Evolutionary conservation across 495 filamentous ascomycete genomes (phyloP), one percentile per base, ranked within the genome.

Genomic region (Talaromyces proteolyticus): DNA sequence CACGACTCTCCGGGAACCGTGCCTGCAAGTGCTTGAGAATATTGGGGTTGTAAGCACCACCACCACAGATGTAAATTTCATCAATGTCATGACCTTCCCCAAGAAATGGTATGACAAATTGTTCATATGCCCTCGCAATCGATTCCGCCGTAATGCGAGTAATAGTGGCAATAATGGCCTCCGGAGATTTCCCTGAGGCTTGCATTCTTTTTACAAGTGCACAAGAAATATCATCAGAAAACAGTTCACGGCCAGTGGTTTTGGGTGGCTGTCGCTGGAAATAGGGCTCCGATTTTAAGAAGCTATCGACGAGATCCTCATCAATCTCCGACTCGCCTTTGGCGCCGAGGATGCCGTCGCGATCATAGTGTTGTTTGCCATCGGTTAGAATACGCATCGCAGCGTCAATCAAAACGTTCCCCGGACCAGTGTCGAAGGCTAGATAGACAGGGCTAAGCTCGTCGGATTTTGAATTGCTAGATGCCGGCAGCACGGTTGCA

Each of bases 41-140:
- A 47, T 79, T 81, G 2, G 76, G 78, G 57, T 81, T 80, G 42
- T 70, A 70, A 0, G 76, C 77, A 16, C 78, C 79, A 14, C 77
- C 79, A 14, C 77, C 78, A 60, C 76, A 80, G 72, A 82, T 78
- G 63, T 74, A 82, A 38, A 80, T 73, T 61, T 82, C 78, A 2
- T 64, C 66, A 42, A 74, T 69, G 51, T 74, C 67, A n/a, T n/a
- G n/a, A n/a, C n/a, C n/a, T n/a, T n/a, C n/a, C n/a, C n/a, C n/a
- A n/a, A 77, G 59, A 21, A 64, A 63, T 39, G 66, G 56, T 4
- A 75, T 76, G 14, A 71, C 69, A 53, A 73, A 81, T 23, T 72
- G 69, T 11, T 63, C 61, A 64, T 80, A 81, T 44, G 79, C 75
- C 11, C 79, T 68, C 38, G 79, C 72, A 36, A 80, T 80, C 5